Base-by-base conservation (phyloP, 441 rosid species). In the Rhodomyrtus psidioides region DNA sequence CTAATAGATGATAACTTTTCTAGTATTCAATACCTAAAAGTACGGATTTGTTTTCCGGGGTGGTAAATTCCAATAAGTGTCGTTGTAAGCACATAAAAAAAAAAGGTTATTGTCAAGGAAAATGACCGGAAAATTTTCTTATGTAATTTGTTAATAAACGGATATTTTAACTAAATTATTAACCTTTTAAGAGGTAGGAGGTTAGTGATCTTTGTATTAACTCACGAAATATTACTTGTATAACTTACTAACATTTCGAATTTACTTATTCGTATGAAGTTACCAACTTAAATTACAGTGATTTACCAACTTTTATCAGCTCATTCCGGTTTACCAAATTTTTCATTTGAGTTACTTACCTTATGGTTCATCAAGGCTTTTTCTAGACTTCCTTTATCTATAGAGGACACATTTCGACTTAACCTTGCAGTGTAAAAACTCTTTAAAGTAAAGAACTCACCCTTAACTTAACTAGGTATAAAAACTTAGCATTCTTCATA, bases 301-400 rank as follows among this genome's bases (percentile, higher is more conserved):
- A 2, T 9, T 0, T 65, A 2, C 23, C 23, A 2, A 0, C 9
- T 60, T 60, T 60, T 60, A 28, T 16, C 1, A 0, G 1, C 2
- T 7, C 17, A 30, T 28, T 28, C 8, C 16, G 6, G 3, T 16
- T 9, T 0, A 2, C 12, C 39, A 27, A 59, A 46, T 46, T 59
- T 27, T 0, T 3, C 34, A 59, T 59, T 7, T 59, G 39, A 3
- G 21, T 7, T 59, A 59, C 28, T 30, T 60, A 16, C 6, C 42
- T 16, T 60, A 4, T 7, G 42, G 12, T 60, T 15, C 23, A 0
- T 60, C 28, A 28, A 60, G 21, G 16, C 1, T 0, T 15, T 15
- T 59, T 46, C 51, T 46, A 9, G 51, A 46, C 12, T 46, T 46
- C 51, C 0, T 27, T 27, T 60, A 15, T 59, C 23, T 28, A 60